Evolutionary conservation across 352 stramenopile genomes (phyloP).

Genomic region (Phytophthora tentaculata): DNA sequence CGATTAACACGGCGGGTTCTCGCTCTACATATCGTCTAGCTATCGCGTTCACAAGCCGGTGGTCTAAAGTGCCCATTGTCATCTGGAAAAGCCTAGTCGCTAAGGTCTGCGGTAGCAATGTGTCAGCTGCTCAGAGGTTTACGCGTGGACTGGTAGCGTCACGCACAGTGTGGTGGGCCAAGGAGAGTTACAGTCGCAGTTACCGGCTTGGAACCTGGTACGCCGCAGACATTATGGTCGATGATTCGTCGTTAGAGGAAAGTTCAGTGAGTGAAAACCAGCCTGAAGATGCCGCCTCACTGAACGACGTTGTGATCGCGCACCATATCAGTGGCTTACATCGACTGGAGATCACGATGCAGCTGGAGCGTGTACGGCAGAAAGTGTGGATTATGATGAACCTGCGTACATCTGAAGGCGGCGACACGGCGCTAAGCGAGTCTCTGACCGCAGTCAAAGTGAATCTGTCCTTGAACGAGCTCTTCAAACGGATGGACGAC

Average conservation of each 20-base stretch:
- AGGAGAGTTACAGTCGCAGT: conserved; percentile 78
- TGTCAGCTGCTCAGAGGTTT: conserved; percentile 57
- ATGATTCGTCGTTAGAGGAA: conserved; percentile 17
- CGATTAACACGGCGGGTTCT: conserved; percentile 45
- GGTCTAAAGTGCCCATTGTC: conserved; percentile 62
- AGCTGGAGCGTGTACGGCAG: conserved; percentile 71
- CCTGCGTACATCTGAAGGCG: conserved; percentile 19
- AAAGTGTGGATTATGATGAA: conserved; percentile 60
- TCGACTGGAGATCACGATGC: conserved; percentile 55
- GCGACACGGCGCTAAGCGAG: not conserved
- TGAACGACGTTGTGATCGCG: conserved; percentile 24
- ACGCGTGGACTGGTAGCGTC: conserved; percentile 52
- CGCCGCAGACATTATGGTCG: conserved; percentile 46
- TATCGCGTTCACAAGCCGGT: conserved; percentile 54
- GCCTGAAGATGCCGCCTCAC: conserved; percentile 2
- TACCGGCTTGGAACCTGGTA: conserved; percentile 85
- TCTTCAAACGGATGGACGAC: conserved; percentile 42
- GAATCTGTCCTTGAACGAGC: conserved; percentile 40
- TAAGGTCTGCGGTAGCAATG: conserved; percentile 56
- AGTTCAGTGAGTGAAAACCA: conserved; percentile 5
- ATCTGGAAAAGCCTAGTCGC: conserved; percentile 73
- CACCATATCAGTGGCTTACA: conserved; percentile 50
- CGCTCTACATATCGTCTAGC: conserved; percentile 70
- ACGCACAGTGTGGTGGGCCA: conserved; percentile 76
- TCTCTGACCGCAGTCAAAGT: conserved; percentile 35